phyloP scores from a whole-genome alignment of 768 basidiomycete genomes.

The Strobilomyces dryophilus region DNA sequence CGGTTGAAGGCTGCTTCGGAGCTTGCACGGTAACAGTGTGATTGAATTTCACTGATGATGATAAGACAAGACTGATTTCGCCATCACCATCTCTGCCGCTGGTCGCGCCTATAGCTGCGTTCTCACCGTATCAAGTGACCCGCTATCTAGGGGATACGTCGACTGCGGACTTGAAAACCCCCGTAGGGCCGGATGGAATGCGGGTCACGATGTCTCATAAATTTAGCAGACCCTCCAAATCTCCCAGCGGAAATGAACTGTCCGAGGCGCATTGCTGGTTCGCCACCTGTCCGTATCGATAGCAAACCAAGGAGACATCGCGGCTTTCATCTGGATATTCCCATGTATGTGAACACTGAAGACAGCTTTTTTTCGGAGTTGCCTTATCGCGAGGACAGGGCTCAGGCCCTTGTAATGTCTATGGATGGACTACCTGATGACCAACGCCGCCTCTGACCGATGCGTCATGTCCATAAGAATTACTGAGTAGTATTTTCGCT shows the following conservation, averaged over 20 bases:
- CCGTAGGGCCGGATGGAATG: constrained; percentile 2
- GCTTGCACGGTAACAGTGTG: constrained; percentile 15
- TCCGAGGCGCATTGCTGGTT: background rate
- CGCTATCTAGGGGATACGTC: constrained; percentile 3
- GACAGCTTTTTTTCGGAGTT: background rate
- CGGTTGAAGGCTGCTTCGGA: constrained; percentile 30
- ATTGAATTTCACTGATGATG: constrained; percentile 21
- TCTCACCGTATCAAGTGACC: constrained; percentile 18
- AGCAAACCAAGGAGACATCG: background rate
- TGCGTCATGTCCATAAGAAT: background rate
- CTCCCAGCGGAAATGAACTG: constrained; percentile 16
- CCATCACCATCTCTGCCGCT: constrained; percentile 3
- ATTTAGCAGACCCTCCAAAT: constrained; percentile 8
- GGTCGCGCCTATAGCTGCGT: background rate
- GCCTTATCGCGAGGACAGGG: background rate
- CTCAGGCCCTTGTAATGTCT: background rate
- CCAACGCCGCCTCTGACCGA: background rate
- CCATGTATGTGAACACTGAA: background rate
- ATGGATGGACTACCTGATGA: background rate
- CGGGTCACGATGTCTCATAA: constrained; percentile 5
- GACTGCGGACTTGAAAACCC: constrained; percentile 8
- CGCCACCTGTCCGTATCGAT: background rate
- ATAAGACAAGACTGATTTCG: constrained; percentile 6
- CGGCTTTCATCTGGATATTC: background rate
- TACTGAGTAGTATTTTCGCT: too few species aligned